Base-by-base conservation (phyloP, 208 protist genomes). In the Acanthamoeba healyi region DNA sequence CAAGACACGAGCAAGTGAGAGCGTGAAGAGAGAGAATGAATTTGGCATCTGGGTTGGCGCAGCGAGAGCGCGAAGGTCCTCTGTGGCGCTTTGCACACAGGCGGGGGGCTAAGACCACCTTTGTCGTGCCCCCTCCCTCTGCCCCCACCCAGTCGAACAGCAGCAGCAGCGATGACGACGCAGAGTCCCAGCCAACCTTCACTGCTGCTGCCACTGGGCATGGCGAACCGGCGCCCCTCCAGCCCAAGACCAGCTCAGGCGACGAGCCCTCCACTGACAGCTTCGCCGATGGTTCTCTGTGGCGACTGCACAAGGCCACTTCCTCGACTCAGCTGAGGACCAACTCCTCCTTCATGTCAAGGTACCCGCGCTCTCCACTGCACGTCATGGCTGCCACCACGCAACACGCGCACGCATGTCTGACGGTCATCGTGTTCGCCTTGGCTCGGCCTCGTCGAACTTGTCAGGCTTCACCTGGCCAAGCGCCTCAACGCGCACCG, bases 401-500 rank as follows among this genome's bases (percentile, higher is more conserved):
- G n/a, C n/a, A n/a, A n/a, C n/a, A n/a, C n/a, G n/a, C n/a, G n/a
- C n/a, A n/a, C n/a, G n/a, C n/a, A n/a, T n/a, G n/a, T n/a, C n/a
- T n/a, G n/a, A n/a, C n/a, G n/a, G n/a, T n/a, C n/a, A n/a, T n/a
- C n/a, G n/a, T n/a, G n/a, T n/a, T 61, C 54, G 4, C 54, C 54
- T 61, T 61, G 10, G 2, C 54, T 61, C 22, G 54, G 15, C 54
- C 24, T 26, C n/a, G n/a, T n/a, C 7, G 4, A 22, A 17, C 54
- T 61, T 61, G 4, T 24, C 58, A 65, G 70, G 38, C 70, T 87
- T 58, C 32, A 58, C 79, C 49, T 87, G 44, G 46, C 40, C n/a
- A 87, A 87, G 44, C 40, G 79, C 14, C 49, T 87, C 44, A 19
- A 51, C 7, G 46, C 24, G 5, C 79, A 87, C 29, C 79, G 79